Evolutionary conservation across 768 basidiomycete species (phyloP), one percentile per base, ranked within the genome.

Genomic region (Ephemerocybe angulata): DNA sequence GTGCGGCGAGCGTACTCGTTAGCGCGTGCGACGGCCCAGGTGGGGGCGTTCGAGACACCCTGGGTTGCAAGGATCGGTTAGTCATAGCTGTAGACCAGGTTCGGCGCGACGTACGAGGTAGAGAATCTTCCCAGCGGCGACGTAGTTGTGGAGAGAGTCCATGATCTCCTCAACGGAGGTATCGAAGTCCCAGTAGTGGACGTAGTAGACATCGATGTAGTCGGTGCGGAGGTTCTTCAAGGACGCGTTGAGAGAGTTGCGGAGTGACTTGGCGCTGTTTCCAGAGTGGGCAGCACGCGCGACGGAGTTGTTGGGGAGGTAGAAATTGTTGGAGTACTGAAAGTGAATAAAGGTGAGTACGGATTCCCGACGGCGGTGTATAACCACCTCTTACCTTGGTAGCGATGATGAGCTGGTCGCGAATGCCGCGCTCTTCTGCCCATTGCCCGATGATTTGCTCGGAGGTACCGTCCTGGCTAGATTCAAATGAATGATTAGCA

Each of bases 151-250:
- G 10, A 86, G 68, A 6, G 70, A 64, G 37, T 74, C 72, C 81
- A 85, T 82, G 46, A 84, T 65, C 64, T 86, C 83, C 61, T 80
- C 76, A 44, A 84, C 69, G 6, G 72, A 66, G 22, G 77, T 79
- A 7, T 68, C 62, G 54, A 70, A 79, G 60, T 84, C 82, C 81
- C 81, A 80, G 64, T 67, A 75, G 50, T 77, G 75, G 4, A 76
- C 35, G 61, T 78, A 77, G n/a, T 77, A 47, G 29, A 56, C 19
- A 43, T 56, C 55, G 22, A 77, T 72, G 48, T 76, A 76, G 5
- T 60, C 58, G 1, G 73, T 76, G 46, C 71, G 63, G 2, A 81
- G 67, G 58, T 72, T 75, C 60, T 72, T 72, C 55, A 80, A 63
- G 17, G 72, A 73, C 3, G 59, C 72, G 22, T 69, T 61, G 19